These are phyloP conservation scores for Cyberlindnera euphorbiae DNA, from an alignment of 805 yeast species.

Conservation along the genomic window DNA sequence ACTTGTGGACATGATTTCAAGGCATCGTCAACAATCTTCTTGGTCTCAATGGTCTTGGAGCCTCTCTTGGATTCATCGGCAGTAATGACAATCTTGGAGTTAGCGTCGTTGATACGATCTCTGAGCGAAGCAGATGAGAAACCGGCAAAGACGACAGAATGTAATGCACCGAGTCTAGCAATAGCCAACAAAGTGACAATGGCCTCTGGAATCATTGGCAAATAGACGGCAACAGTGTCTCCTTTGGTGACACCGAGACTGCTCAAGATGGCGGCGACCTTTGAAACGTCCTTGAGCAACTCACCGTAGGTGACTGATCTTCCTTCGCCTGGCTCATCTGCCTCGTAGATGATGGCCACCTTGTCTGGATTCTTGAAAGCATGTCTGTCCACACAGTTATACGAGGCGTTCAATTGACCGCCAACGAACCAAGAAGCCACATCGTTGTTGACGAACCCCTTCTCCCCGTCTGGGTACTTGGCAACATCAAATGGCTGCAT, in stretches of 20 bases:
- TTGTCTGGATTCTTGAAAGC: slow-evolving; percentile 85
- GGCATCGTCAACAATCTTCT: slow-evolving; percentile 94
- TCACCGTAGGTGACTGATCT: slow-evolving; percentile 81
- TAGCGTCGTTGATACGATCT: slow-evolving; percentile 88
- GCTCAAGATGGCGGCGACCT: slow-evolving; percentile 78
- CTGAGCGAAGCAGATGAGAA: slow-evolving; percentile 88
- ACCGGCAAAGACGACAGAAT: slow-evolving; percentile 95
- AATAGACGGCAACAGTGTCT: slow-evolving; percentile 92
- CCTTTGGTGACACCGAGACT: slow-evolving; percentile 90
- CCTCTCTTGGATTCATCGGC: slow-evolving; percentile 96
- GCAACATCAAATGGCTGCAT: slow-evolving; percentile 74
- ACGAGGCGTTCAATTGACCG: slow-evolving; percentile 89
- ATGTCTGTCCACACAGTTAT: slow-evolving; percentile 94
- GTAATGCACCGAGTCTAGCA: slow-evolving; percentile 91
- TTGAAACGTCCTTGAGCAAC: slow-evolving; percentile 76
- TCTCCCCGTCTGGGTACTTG: slow-evolving; percentile 35
- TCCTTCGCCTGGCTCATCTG: slow-evolving; percentile 82
- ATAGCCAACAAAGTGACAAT: slow-evolving; percentile 91
- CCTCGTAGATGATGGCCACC: slow-evolving; percentile 84
- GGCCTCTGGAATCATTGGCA: slow-evolving; percentile 98
- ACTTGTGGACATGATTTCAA: slow-evolving; percentile 61
- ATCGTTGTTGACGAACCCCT: slow-evolving; percentile 43
- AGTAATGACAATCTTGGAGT: slow-evolving; percentile 81
- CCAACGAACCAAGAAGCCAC: slow-evolving; percentile 82
- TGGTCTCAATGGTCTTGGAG: slow-evolving; percentile 87